Evolutionary conservation across 164 flowering plant species (phyloP).

Genomic region (Stephania japonica): DNA sequence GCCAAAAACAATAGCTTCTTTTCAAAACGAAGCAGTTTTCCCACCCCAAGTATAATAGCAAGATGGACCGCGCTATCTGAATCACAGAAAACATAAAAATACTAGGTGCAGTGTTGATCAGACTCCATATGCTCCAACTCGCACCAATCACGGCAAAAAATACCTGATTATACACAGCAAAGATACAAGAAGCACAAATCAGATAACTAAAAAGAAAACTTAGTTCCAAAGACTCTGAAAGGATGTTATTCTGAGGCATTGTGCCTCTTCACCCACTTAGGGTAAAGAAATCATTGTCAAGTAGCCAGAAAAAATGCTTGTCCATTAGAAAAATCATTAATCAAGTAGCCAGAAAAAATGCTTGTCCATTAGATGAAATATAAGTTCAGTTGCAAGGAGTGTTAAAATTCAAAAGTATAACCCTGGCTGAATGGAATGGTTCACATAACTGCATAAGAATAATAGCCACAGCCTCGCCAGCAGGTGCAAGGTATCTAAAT

Average conservation of each 20-base stretch:
- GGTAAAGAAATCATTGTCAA: too few species aligned
- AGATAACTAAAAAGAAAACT: background rate
- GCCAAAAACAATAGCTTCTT: slow-evolving; percentile 64
- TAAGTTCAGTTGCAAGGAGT: background rate
- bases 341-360: too few species aligned
- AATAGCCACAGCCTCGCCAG: slow-evolving; percentile 66
- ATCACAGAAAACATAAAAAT: slow-evolving; percentile 78
- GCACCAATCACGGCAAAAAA: slow-evolving; percentile 89
- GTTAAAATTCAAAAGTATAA: background rate
- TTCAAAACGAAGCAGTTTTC: slow-evolving; percentile 60
- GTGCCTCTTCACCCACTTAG: too few species aligned
- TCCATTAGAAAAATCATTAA: too few species aligned
- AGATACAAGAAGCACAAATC: background rate
- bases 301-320: too few species aligned
- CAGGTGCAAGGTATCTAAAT: slow-evolving; percentile 62
- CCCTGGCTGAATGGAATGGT: background rate
- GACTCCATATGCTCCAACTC: slow-evolving; percentile 72
- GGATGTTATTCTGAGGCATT: too few species aligned
- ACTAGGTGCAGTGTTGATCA: slow-evolving; percentile 70
- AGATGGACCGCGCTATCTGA: slow-evolving; percentile 74
- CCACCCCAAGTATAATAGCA: slow-evolving; percentile 61
- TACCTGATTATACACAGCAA: slow-evolving; percentile 37
- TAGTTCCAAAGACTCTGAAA: too few species aligned
- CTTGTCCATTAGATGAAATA: too few species aligned
- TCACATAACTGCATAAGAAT: slow-evolving; percentile 69